Evolutionary conservation across 106 monocot genomes (phyloP).

Genomic region (Dioscorea dumetorum): DNA sequence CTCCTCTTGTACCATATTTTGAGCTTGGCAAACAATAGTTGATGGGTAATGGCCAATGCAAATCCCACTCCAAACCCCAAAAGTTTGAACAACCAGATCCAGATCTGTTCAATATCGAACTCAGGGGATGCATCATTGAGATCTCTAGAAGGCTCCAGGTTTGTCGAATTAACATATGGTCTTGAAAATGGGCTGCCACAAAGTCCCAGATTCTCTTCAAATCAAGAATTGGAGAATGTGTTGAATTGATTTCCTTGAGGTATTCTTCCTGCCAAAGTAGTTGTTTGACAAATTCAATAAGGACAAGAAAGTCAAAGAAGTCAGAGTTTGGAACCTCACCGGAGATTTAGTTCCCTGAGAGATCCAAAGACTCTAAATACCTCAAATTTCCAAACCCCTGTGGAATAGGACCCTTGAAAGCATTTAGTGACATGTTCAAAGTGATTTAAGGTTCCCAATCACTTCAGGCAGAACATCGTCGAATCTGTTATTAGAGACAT

Average conservation of each 20-base stretch:
- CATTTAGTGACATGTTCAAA: background rate
- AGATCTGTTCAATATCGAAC: background rate
- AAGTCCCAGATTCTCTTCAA: slow-evolving; percentile 38
- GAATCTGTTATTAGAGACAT: background rate
- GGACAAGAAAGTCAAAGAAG: background rate
- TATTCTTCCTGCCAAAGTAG: slow-evolving; percentile 35
- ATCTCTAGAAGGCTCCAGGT: background rate
- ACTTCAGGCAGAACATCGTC: background rate
- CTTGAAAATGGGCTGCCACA: slow-evolving; percentile 44
- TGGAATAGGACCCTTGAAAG: background rate
- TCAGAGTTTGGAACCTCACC: background rate
- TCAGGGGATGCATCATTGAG: background rate
- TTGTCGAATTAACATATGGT: slow-evolving; percentile 6
- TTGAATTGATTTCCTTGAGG: slow-evolving; percentile 30
- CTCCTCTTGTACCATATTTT: no score
- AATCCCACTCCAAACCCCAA: slow-evolving; percentile 53
- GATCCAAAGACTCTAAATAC: background rate
- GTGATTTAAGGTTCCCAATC: background rate
- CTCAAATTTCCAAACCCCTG: background rate
- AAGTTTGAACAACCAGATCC: slow-evolving; percentile 26
- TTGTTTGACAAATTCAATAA: slow-evolving; percentile 50
- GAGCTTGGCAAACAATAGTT: no score
- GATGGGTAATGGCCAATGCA: slow-evolving; percentile 23
- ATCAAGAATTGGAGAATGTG: slow-evolving; percentile 40
- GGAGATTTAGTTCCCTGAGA: slow-evolving; percentile 1